These are phyloP conservation scores for Stephanodiscus minutulus DNA, from an alignment of 108 stramenopile species.

Conservation along the genomic window DNA sequence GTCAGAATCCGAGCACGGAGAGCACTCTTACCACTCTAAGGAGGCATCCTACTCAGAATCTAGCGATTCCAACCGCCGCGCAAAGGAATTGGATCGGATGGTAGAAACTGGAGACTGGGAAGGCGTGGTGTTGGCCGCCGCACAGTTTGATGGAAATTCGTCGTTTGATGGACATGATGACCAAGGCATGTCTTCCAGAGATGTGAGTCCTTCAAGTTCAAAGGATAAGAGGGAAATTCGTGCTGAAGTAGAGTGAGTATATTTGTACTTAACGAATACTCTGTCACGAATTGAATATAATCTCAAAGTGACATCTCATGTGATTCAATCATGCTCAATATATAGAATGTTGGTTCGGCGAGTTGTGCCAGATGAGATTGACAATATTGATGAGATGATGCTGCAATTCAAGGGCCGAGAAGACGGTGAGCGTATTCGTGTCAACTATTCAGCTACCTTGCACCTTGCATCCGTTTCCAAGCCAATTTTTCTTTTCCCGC, in stretches of 20 bases:
- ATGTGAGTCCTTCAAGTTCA: constrained; percentile 4
- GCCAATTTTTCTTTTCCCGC: background rate
- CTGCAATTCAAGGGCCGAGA: constrained; percentile 66
- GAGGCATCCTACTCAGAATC: background rate
- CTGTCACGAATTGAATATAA: too few species aligned
- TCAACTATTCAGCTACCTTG: background rate
- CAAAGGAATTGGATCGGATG: constrained; percentile 32
- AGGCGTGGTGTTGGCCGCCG: constrained; percentile 51
- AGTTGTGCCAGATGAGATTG: constrained; percentile 68
- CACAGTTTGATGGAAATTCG: constrained; percentile 34
- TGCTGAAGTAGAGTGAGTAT: constrained; percentile 59
- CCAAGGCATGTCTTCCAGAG: constrained; percentile 5
- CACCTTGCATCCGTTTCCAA: background rate
- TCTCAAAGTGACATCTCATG: too few species aligned
- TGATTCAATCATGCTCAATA: too few species aligned
- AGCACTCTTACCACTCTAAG: background rate
- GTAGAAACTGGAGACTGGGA: constrained; percentile 52
- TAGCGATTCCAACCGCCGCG: constrained; percentile 3
- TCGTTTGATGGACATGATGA: constrained; percentile 6
- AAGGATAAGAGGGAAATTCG: constrained; percentile 38
- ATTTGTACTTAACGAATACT: too few species aligned
- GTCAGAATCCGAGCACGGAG: constrained; percentile 1
- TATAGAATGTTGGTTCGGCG: constrained; percentile 48
- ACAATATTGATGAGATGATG: constrained; percentile 78
- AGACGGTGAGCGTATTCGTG: constrained; percentile 19